These are phyloP conservation scores for Pelargonium hybrid DNA, from an alignment of 441 rosid species.

Conservation along the genomic window DNA sequence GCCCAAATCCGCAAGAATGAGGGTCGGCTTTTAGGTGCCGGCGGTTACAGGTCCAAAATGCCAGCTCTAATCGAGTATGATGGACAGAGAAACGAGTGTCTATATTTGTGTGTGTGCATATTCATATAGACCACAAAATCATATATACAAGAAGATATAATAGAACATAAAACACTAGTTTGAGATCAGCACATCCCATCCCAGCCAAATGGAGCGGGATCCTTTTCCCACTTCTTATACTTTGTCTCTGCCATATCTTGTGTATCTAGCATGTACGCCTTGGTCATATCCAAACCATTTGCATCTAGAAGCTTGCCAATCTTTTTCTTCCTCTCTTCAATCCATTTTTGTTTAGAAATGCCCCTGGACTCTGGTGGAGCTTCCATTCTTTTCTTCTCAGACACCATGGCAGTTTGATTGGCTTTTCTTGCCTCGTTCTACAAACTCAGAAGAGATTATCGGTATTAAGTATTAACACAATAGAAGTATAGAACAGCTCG, in stretches of 20 bases:
- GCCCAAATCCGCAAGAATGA: too few species aligned
- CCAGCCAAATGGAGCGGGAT: constrained; percentile 89
- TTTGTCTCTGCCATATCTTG: constrained; percentile 80
- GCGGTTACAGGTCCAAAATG: too few species aligned
- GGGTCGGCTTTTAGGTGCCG: too few species aligned
- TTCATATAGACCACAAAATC: not conserved
- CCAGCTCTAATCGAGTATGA: too few species aligned
- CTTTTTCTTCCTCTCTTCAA: constrained; percentile 74
- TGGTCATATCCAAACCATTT: constrained; percentile 73
- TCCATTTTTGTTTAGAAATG: constrained; percentile 88
- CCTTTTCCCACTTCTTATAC: constrained; percentile 94
- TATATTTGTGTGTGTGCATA: not conserved
- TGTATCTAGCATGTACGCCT: constrained; percentile 79
- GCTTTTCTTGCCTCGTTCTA: constrained; percentile 86
- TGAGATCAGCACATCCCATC: constrained; percentile 50
- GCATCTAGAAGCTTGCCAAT: constrained; percentile 85
- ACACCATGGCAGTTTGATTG: constrained; percentile 74
- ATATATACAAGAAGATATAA: not conserved
- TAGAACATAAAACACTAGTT: not conserved
- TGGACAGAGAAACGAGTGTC: too few species aligned
- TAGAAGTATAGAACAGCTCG: not conserved
- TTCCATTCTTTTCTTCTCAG: constrained; percentile 88
- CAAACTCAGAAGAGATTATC: constrained; percentile 3
- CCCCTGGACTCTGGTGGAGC: constrained; percentile 72
- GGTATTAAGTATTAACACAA: not conserved